Evolutionary conservation across 345 rosid genomes (phyloP).

Genomic region (Bruguiera parviflora): DNA sequence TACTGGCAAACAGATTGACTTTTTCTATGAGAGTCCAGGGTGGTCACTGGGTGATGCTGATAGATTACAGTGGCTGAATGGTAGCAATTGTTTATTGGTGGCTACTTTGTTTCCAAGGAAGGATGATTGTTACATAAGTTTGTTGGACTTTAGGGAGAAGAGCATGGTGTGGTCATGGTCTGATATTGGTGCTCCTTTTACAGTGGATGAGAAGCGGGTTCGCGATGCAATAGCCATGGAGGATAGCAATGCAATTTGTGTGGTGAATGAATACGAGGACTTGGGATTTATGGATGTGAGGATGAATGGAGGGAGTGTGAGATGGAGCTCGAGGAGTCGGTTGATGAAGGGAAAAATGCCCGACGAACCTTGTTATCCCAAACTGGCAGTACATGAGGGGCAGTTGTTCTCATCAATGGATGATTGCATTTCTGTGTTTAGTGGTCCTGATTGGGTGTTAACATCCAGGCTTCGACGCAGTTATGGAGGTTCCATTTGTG

Average conservation of each 20-base stretch:
- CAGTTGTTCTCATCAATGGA: slow-evolving; percentile 95
- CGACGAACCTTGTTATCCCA: slow-evolving; percentile 90
- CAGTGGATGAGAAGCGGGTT: slow-evolving; percentile 76
- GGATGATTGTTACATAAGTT: slow-evolving; percentile 88
- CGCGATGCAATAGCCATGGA: slow-evolving; percentile 96
- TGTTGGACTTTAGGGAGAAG: slow-evolving; percentile 82
- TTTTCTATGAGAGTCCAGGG: slow-evolving; percentile 74
- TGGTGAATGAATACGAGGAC: slow-evolving; percentile 92
- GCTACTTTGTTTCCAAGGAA: slow-evolving; percentile 95
- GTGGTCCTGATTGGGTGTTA: slow-evolving; percentile 82
- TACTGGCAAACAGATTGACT: slow-evolving; percentile 78
- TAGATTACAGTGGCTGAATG: slow-evolving; percentile 76
- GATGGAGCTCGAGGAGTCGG: slow-evolving; percentile 94
- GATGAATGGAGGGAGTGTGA: slow-evolving; percentile 56
- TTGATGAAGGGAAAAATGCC: slow-evolving; percentile 81
- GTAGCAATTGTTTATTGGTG: slow-evolving; percentile 71
- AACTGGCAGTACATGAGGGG: slow-evolving; percentile 74
- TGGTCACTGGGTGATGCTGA: slow-evolving; percentile 98
- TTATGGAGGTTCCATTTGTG: slow-evolving; percentile 83
- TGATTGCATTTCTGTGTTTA: slow-evolving; percentile 79
- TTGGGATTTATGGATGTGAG: slow-evolving; percentile 92
- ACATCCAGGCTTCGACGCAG: slow-evolving; percentile 75
- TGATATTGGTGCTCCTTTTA: slow-evolving; percentile 55
- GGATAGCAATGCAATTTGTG: slow-evolving; percentile 70
- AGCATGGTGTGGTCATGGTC: slow-evolving; percentile 97